A percentile compares a stretch with the other conserved stretches of the same genome.
phyloP scores from a whole-genome alignment of 495 filamentous ascomycete species.

The Aspergillus incahuasiensis region DNA sequence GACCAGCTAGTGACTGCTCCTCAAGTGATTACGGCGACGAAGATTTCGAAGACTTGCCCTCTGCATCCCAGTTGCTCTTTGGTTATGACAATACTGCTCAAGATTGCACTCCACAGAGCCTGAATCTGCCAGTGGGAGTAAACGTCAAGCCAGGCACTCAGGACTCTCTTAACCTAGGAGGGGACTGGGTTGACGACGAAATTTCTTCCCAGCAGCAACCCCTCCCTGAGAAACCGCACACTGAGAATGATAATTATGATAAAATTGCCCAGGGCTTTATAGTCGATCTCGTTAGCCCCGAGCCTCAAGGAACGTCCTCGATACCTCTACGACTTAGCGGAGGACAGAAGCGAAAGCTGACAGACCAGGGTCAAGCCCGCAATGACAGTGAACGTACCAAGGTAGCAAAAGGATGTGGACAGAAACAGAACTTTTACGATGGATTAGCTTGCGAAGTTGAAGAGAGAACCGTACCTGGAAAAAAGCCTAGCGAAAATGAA shows the following conservation, averaged over 20 bases:
- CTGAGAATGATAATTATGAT: too few relatives aligned
- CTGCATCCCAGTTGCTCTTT: conserved; percentile 30
- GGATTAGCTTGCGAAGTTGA: not conserved
- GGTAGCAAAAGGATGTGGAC: not conserved
- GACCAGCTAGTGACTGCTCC: not conserved
- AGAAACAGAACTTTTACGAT: not conserved
- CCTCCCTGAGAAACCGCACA: not conserved
- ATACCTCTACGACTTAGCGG: not conserved
- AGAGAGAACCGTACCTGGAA: not conserved
- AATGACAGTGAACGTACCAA: not conserved
- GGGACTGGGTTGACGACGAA: not conserved
- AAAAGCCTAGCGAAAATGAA: not conserved
- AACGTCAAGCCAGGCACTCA: not conserved
- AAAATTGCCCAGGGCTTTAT: not conserved
- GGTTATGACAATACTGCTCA: conserved; percentile 1
- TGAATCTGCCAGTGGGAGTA: not conserved
- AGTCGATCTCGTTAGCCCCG: not conserved
- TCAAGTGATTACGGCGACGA: conserved; percentile 36
- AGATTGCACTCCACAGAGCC: not conserved
- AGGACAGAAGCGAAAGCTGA: conserved; percentile 1
- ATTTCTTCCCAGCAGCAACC: not conserved
- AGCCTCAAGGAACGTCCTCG: not conserved
- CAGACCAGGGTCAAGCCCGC: not conserved
- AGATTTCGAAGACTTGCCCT: conserved; percentile 39
- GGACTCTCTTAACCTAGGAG: not conserved